A percentile compares a stretch with the other conserved stretches of the same genome.
These are phyloP conservation scores for Lizonia empirigonia DNA, from an alignment of 2,329 filamentous ascomycete genomes.

Conservation along the genomic window DNA sequence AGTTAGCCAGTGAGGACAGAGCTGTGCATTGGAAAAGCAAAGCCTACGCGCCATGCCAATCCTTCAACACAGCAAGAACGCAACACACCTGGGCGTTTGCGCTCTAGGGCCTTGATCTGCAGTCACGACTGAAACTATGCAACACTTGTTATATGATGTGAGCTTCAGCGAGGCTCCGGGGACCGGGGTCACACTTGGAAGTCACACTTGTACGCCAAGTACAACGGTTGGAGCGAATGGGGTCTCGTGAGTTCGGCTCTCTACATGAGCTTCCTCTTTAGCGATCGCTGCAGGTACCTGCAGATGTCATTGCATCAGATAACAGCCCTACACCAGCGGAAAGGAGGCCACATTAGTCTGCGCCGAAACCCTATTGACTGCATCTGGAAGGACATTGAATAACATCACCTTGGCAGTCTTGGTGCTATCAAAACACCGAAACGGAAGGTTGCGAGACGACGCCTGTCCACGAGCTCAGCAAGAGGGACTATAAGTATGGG, in stretches of 20 bases:
- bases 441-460: slow-evolving; percentile 19
- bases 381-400: slow-evolving; percentile 27
- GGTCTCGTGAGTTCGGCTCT: neutral
- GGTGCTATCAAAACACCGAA: slow-evolving; percentile 14
- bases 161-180: neutral
- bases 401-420: slow-evolving; percentile 24
- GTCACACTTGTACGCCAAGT: neutral
- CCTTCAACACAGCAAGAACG: neutral
- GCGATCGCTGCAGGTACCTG: slow-evolving; percentile 10
- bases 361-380: slow-evolving; percentile 4
- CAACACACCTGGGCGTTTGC: neutral
- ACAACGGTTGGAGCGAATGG: slow-evolving; percentile 1
- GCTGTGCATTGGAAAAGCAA: neutral
- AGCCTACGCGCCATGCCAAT: neutral
- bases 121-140: neutral
- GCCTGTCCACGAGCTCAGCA: neutral
- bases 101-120: neutral
- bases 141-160: neutral
- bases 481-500: slow-evolving; percentile 25
- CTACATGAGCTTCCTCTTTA: slow-evolving; percentile 25
- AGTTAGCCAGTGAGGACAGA: neutral
- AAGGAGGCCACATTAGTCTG: slow-evolving; percentile 5
- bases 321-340: slow-evolving; percentile 11
- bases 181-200: neutral
- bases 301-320: slow-evolving; percentile 18